phyloP scores from a whole-genome alignment of 208 protist genomes.

The Trypanosoma congolense region DNA sequence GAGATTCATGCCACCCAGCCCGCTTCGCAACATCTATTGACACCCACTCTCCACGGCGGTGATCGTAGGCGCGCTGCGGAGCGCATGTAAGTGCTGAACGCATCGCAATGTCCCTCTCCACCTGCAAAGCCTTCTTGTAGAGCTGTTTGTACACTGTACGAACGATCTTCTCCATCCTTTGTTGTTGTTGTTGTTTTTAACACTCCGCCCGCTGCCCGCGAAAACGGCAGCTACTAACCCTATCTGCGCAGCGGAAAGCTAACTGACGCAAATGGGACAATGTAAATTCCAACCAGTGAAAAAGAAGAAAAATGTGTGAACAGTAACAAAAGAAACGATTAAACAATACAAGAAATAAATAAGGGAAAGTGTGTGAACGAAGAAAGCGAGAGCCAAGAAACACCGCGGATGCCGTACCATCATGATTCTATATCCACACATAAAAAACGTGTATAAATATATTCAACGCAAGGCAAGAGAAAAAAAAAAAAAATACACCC shows the following conservation, averaged over 20 bases:
- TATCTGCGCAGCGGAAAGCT: background rate
- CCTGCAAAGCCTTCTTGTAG: constrained; percentile 39
- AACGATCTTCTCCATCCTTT: constrained; percentile 58
- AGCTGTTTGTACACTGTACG: constrained; percentile 73
- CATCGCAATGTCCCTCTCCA: constrained; percentile 55
- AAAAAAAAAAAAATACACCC: no score
- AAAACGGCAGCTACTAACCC: background rate
- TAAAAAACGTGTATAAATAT: no score
- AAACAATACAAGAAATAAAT: background rate
- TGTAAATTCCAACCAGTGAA: background rate
- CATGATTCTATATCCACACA: no score
- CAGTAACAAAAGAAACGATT: background rate
- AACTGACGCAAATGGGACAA: background rate
- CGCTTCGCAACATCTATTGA: constrained; percentile 40
- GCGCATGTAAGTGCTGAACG: constrained; percentile 56
- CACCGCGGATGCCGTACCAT: no score
- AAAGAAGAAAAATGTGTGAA: background rate
- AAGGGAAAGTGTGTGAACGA: background rate
- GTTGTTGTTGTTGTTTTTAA: background rate
- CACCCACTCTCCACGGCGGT: constrained; percentile 45
- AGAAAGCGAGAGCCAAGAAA: background rate
- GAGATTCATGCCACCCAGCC: constrained; percentile 43
- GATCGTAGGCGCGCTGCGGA: constrained; percentile 59
- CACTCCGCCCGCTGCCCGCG: no score
- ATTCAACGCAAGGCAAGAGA: no score